Evolutionary conservation across 2,329 filamentous ascomycete species (phyloP).

Genomic region (Fusarium verrucosum): DNA sequence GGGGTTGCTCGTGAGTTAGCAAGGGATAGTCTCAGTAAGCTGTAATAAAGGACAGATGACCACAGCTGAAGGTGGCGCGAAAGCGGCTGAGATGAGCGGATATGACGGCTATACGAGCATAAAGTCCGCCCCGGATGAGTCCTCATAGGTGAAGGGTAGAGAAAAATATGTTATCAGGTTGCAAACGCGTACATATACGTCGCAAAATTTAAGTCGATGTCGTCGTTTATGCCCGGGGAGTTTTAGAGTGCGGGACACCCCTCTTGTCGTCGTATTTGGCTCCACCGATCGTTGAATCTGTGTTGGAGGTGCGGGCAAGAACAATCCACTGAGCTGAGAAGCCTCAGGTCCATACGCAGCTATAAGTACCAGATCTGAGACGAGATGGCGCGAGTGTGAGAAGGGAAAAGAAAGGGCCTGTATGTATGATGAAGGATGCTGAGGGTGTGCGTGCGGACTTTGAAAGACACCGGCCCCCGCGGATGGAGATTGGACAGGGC

Average conservation of each 20-base stretch:
- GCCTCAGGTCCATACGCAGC: not conserved
- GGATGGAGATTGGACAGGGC: conserved; percentile 26
- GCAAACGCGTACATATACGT: conserved; percentile 31
- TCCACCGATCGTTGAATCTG: conserved; percentile 26
- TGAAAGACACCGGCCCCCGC: conserved; percentile 29
- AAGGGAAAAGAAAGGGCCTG: not conserved
- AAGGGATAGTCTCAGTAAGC: conserved; percentile 24
- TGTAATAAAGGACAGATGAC: conserved; percentile 24
- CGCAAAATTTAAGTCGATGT: conserved; percentile 33
- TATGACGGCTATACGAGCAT: conserved; percentile 23
- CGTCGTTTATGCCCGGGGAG: conserved; percentile 32
- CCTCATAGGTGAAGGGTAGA: conserved; percentile 38
- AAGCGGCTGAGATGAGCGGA: conserved; percentile 6
- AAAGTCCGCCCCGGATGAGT: conserved; percentile 28
- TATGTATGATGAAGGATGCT: conserved; percentile 13
- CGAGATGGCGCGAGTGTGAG: conserved; percentile 19
- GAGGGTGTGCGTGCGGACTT: conserved; percentile 35
- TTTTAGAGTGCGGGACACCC: conserved; percentile 38
- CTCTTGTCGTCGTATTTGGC: conserved; percentile 31
- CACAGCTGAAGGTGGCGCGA: conserved; percentile 21
- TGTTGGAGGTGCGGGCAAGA: conserved; percentile 3
- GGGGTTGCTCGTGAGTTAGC: conserved; percentile 21
- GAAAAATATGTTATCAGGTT: conserved; percentile 12
- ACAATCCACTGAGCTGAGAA: conserved; percentile 7
- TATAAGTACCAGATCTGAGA: conserved; percentile 14